Percentiles rank a stretch among this genome's conserved stretches.
These are phyloP conservation scores for Perkinsus olseni DNA, from an alignment of 169 alveolate species.

Conservation along the genomic window DNA sequence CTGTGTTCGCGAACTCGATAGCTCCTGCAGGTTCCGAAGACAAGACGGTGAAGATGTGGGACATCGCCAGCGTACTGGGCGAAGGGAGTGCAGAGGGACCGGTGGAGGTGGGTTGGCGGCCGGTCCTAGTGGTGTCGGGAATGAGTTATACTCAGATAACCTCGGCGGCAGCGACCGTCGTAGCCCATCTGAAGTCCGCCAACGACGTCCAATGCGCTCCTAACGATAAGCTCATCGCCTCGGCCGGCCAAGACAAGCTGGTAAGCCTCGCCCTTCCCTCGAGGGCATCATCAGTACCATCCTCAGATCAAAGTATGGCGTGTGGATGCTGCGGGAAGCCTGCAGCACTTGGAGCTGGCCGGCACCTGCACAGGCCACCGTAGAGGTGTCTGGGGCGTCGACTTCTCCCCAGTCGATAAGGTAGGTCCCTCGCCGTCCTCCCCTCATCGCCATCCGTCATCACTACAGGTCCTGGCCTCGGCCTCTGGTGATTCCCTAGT, in stretches of 20 bases:
- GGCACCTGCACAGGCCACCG: constrained; percentile 59
- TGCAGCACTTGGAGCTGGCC: constrained; percentile 27
- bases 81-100: neutral
- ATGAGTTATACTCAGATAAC: neutral
- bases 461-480: constrained; percentile 45
- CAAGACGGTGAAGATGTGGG: constrained; percentile 59
- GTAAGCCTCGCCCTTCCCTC: neutral
- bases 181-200: constrained; percentile 60
- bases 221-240: constrained; percentile 53
- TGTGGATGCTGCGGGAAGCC: neutral
- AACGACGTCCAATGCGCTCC: constrained; percentile 63
- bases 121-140: constrained; percentile 29
- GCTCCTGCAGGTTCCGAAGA: constrained; percentile 54
- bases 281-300: neutral
- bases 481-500: constrained; percentile 64
- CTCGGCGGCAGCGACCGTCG: constrained; percentile 40
- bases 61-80: constrained; percentile 6
- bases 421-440: neutral
- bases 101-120: constrained; percentile 13
- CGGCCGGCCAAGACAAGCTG: neutral
- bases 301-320: neutral
- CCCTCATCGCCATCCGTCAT: too few species aligned
- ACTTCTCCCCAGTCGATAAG: constrained; percentile 64
- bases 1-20: constrained; percentile 20
- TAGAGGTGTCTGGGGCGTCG: constrained; percentile 71